Evolutionary conservation across 768 basidiomycete species (phyloP), one percentile per base, ranked within the genome.

Genomic region (Fomitopsis pulvina): DNA sequence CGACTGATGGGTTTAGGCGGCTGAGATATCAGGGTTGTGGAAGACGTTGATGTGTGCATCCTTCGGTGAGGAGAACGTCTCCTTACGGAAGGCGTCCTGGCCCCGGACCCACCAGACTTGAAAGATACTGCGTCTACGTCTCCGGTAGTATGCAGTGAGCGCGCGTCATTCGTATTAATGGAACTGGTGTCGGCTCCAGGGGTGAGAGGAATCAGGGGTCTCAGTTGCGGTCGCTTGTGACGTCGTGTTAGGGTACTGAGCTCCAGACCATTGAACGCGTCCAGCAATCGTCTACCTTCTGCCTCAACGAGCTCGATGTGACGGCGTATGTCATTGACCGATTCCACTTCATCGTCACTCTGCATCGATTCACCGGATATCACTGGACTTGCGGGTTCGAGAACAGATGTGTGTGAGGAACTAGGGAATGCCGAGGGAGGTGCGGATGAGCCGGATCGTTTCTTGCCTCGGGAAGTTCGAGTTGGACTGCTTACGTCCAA

Each of bases 251-350:
- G 66, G 20, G 82, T 78, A 28, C 75, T 83, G 50, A 90, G 70
- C 63, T 90, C 87, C 32, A 90, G 70, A 8, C 87, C 85, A 57
- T 79, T 86, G 63, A 90, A 90, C 2, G 87, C 86, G 59, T 90
- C 87, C 66, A 88, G 75, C 41, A 90, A 65, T 43, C 83, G 72
- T 53, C 75, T 74, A 5, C 77, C 80, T 61, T 91, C 87, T 27
- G 80, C 80, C 62, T 89, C 86, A 38, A 91, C 78, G 5, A 72
- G 65, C 51, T 75, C 68, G 38, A 91, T 85, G 57, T 89, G 83
- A 40, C 76, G 69, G 32, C 75, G 79, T 47, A 90, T 80, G 32
- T 83, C 75, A 53, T 76, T 71, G 51, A 78, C 73, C n/a, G 83
- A 76, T 51, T 78, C 75, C 49, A 80, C 65, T 45, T 69, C 72